A percentile compares a stretch with the other conserved stretches of the same genome.
Evolutionary conservation across 2,329 filamentous ascomycete genomes (phyloP).

Genomic region (Diatrype stigma): DNA sequence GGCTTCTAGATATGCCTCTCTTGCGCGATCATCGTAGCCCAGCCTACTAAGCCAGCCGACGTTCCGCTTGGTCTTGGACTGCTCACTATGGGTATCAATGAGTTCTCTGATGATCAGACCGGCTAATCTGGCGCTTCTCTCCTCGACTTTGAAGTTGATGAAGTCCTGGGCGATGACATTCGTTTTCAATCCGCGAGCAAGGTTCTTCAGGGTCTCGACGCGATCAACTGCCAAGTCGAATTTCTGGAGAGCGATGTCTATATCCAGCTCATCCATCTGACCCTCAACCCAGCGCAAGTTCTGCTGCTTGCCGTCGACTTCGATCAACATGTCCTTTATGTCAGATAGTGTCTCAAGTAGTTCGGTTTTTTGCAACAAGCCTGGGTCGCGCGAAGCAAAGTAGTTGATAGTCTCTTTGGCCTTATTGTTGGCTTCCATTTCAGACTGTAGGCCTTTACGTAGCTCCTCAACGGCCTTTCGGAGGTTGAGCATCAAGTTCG

Average conservation of each 20-base stretch:
- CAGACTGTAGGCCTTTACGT: conserved; percentile 77
- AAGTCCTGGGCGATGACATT: conserved; percentile 88
- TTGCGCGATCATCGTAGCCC: conserved; percentile 84
- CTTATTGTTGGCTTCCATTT: conserved; percentile 83
- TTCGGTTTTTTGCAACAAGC: conserved; percentile 73
- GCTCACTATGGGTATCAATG: conserved; percentile 71
- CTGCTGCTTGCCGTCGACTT: conserved; percentile 94
- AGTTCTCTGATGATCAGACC: conserved; percentile 73
- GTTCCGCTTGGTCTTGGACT: conserved; percentile 72
- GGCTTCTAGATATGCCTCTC: conserved; percentile 80
- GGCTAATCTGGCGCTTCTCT: conserved; percentile 74
- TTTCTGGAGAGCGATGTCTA: conserved; percentile 85
- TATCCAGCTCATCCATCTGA: conserved; percentile 93
- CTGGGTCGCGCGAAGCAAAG: conserved; percentile 73
- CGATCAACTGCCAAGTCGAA: conserved; percentile 81
- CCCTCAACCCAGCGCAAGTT: conserved; percentile 93
- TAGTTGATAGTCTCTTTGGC: conserved; percentile 82
- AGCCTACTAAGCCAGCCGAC: conserved; percentile 81
- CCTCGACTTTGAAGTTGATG: conserved; percentile 85
- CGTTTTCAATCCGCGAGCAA: conserved; percentile 76
- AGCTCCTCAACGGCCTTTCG: conserved; percentile 90
- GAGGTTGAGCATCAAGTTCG: conserved; percentile 78
- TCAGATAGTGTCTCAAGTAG: conserved; percentile 74
- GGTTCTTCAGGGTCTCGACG: conserved; percentile 77
- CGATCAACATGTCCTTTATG: conserved; percentile 84